These are phyloP conservation scores for Pestalotiopsis sp. DNA, from an alignment of 2,329 filamentous ascomycete species.

Conservation along the genomic window DNA sequence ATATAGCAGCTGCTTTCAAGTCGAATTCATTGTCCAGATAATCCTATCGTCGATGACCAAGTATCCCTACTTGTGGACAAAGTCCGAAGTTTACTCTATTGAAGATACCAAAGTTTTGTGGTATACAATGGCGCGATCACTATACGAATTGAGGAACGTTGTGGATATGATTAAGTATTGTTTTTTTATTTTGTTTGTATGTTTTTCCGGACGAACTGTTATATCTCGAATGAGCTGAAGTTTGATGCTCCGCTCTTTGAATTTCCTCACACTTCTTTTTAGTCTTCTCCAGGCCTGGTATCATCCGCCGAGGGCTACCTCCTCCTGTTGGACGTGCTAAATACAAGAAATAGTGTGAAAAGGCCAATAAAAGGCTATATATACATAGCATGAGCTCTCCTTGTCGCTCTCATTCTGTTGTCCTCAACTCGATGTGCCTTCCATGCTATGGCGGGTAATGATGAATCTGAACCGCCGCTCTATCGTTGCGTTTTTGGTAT, in stretches of 20 bases:
- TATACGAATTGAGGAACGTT: too few species aligned
- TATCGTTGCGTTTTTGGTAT: slow-evolving; percentile 31
- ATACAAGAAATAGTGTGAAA: slow-evolving; percentile 7
- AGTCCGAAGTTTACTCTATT: too few species aligned
- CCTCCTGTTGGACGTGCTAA: slow-evolving; percentile 16
- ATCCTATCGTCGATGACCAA: too few species aligned
- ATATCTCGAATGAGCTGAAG: background rate
- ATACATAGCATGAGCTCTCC: slow-evolving; percentile 9
- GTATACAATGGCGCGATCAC: too few species aligned
- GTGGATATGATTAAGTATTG: slow-evolving; percentile 13
- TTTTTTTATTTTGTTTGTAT: slow-evolving; percentile 35
- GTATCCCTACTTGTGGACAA: too few species aligned
- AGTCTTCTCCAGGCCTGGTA: slow-evolving; percentile 3
- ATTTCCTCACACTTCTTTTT: background rate
- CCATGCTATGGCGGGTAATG: slow-evolving; percentile 20
- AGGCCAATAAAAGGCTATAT: slow-evolving; percentile 10
- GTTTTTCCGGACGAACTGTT: slow-evolving; percentile 21
- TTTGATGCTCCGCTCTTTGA: background rate
- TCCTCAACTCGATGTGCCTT: background rate
- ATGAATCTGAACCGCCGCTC: slow-evolving; percentile 20
- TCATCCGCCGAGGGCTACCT: slow-evolving; percentile 1
- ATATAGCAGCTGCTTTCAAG: too few species aligned
- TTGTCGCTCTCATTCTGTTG: background rate
- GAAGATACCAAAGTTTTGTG: too few species aligned
- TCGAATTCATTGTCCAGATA: too few species aligned